A percentile compares a stretch with the other conserved stretches of the same genome.
Evolutionary conservation across 495 filamentous ascomycete species (phyloP).

Genomic region (Entonaema liquescens): DNA sequence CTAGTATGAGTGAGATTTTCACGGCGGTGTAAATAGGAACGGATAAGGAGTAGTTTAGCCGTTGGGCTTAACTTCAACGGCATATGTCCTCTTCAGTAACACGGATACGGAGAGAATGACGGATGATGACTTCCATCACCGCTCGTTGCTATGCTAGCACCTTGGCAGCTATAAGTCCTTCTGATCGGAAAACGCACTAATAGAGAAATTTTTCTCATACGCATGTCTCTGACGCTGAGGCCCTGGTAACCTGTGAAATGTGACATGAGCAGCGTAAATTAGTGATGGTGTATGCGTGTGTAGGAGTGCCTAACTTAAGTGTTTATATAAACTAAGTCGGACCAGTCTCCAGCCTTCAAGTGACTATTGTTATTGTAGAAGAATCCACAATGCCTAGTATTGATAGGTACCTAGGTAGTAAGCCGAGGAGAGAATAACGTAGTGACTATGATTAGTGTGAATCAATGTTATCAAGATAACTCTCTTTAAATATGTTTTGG

Average conservation of each 20-base stretch:
- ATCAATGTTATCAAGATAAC: no score
- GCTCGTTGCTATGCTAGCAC: constrained; percentile 32
- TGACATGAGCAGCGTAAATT: not conserved
- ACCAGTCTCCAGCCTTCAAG: not conserved
- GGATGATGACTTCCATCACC: constrained; percentile 13
- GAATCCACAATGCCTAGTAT: no score
- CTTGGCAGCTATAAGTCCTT: constrained; percentile 16
- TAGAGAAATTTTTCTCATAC: constrained; percentile 29
- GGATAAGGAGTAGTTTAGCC: not conserved
- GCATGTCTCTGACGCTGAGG: not conserved
- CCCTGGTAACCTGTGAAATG: not conserved
- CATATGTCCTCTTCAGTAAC: not conserved
- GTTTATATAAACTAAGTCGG: not conserved
- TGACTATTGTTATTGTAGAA: not conserved
- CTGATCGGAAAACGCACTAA: constrained; percentile 29
- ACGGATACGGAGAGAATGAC: constrained; percentile 6
- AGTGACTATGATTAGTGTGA: no score
- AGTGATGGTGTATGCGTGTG: not conserved
- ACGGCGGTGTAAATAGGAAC: not conserved
- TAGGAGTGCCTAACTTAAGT: not conserved
- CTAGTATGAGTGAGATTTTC: constrained; percentile 9
- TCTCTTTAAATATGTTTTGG: no score
- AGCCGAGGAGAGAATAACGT: not conserved
- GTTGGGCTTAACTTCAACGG: not conserved
- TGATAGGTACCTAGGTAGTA: not conserved